Evolutionary conservation across 805 yeast genomes (phyloP).

Genomic region (Yarrowia hollandica): DNA sequence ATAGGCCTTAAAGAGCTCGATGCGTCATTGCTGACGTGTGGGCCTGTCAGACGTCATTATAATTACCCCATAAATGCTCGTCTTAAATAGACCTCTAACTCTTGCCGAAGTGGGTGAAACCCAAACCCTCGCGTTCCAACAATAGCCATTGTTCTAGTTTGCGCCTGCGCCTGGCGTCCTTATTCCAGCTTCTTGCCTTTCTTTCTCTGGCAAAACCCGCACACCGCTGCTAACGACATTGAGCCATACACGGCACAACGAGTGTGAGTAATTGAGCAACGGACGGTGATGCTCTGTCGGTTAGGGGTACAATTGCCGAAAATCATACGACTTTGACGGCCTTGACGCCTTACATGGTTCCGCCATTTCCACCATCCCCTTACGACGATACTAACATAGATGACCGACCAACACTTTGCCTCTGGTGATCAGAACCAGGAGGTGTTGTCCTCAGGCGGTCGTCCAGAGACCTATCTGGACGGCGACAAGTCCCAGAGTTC

Average conservation of each 20-base stretch:
- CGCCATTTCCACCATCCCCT: too few relatives aligned
- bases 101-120: constrained; percentile 10
- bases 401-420: constrained; percentile 29
- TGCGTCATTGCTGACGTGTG: too few relatives aligned
- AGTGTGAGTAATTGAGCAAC: constrained; percentile 28
- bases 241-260: constrained; percentile 6
- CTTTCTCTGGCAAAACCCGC: constrained; percentile 17
- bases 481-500: neutral
- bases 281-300: too few relatives aligned
- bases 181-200: constrained; percentile 4
- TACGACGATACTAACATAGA: constrained; percentile 6
- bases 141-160: constrained; percentile 19
- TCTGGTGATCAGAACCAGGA: constrained; percentile 27
- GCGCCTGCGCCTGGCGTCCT: constrained; percentile 22
- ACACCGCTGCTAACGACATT: constrained; percentile 1
- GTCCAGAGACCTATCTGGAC: constrained; percentile 28
- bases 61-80: neutral
- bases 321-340: neutral
- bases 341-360: neutral
- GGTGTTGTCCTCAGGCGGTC: constrained; percentile 5
- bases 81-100: too few relatives aligned
- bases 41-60: neutral
- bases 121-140: constrained; percentile 26
- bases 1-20: too few relatives aligned
- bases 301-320: too few relatives aligned